Percentiles rank a stretch among this genome's conserved stretches.
phyloP scores from a whole-genome alignment of 805 yeast genomes.

The Metschnikowia henanensis region DNA sequence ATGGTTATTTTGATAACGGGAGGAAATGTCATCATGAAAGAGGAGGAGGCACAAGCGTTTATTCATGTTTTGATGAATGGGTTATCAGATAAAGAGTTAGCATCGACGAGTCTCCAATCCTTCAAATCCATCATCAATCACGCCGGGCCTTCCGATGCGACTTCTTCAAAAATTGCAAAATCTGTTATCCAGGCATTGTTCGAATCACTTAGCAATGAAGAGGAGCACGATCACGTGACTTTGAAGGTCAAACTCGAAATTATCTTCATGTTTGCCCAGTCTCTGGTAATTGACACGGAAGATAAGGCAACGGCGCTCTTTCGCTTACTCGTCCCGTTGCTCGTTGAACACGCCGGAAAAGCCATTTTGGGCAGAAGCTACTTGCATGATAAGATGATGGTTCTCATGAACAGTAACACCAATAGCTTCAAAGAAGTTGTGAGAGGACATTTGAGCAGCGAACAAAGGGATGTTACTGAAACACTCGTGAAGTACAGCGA shows the following conservation, averaged over 20 bases:
- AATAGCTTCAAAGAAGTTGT: slow-evolving; percentile 50
- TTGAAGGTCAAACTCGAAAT: slow-evolving; percentile 47
- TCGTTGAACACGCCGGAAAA: slow-evolving; percentile 31
- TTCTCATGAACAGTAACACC: slow-evolving; percentile 46
- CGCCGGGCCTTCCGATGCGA: slow-evolving; percentile 22
- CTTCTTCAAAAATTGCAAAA: slow-evolving; percentile 42
- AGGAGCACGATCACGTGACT: slow-evolving; percentile 22
- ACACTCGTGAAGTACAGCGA: slow-evolving; percentile 35
- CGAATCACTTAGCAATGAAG: slow-evolving; percentile 17
- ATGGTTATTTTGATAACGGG: slow-evolving; percentile 34
- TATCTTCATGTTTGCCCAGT: slow-evolving; percentile 45
- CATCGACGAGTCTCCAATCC: slow-evolving; percentile 49
- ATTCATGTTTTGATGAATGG: slow-evolving; percentile 26
- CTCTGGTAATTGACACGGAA: slow-evolving; percentile 25
- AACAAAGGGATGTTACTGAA: slow-evolving; percentile 45
- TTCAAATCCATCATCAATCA: slow-evolving; percentile 54
- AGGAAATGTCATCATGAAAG: slow-evolving; percentile 31
- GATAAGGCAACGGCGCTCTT: slow-evolving; percentile 29
- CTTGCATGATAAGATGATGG: slow-evolving; percentile 47
- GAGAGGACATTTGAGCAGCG: slow-evolving; percentile 32
- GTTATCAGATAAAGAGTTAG: slow-evolving; percentile 22
- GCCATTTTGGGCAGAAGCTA: slow-evolving; percentile 31
- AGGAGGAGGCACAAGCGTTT: slow-evolving; percentile 23
- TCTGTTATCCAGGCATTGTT: slow-evolving; percentile 48
- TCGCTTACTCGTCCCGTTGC: slow-evolving; percentile 35